Evolutionary conservation across 345 rosid genomes (phyloP), one percentile per base, ranked within the genome.

Genomic region (Kandelia obovata): DNA sequence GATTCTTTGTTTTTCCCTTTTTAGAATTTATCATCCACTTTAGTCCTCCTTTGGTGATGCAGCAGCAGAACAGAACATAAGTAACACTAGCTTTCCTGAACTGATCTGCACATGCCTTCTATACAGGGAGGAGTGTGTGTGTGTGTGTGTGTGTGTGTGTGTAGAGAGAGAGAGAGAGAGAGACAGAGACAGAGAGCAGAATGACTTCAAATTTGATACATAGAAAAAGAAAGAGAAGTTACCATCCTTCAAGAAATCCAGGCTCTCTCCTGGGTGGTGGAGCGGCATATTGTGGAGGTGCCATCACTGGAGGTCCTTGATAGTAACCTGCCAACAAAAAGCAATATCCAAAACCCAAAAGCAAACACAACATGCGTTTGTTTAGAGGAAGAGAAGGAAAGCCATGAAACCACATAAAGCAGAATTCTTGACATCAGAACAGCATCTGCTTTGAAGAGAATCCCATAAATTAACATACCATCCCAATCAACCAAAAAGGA

Each of bases 181-280:
- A 53, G n/a, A 49, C 26, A 53, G 57, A 19, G 49, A 15, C 0
- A 19, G 26, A 23, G 26, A 21, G 0, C 26, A 23, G 21, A 10
- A 53, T 53, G 0, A 53, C 10, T 20, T n/a, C 57, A 53, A 53
- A 8, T 53, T 53, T 53, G 5, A 43, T 0, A 43, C 17, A 43
- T 43, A 43, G 19, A 43, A 4, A 43, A 15, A 43, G 19, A 15
- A 43, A 43, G 17, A 43, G 51, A 62, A 19, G 8, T 35, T 78
- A 83, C 87, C 84, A 80, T 71, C 84, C 84, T 62, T 83, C 81
- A 21, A 83, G 87, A 32, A 80, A 83, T 9, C 87, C 81, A 31
- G 66, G 43, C 52, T 69, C 11, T 37, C 71, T 80, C 52, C 67
- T 35, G 9, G 84, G 84, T 1, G 84, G 83, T 0, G 80, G 66